Conservation (phyloP, 108 stramenopile genomes). For the Pinguiococcus pyrenoidosus region DNA sequence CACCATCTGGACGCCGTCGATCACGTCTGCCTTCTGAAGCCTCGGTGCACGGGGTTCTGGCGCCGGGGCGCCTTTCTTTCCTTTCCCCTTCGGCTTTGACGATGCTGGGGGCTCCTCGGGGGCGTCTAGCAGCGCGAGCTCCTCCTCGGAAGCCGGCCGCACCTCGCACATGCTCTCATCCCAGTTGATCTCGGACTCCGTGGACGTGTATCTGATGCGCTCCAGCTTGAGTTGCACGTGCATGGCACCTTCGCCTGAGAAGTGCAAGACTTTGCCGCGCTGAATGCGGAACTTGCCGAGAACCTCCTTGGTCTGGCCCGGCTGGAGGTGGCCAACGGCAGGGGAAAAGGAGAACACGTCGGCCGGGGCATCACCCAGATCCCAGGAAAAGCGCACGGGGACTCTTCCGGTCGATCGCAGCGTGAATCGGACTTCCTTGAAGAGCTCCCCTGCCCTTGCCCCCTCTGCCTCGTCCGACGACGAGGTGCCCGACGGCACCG, state of each 20-base stretch:
- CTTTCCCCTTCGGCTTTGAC: slow-evolving; percentile 14
- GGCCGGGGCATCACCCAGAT: background rate
- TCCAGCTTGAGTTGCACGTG: too few species aligned
- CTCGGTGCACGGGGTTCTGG: slow-evolving; percentile 12
- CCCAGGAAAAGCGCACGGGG: slow-evolving; percentile 22
- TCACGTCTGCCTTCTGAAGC: slow-evolving; percentile 6
- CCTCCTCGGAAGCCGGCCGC: slow-evolving; percentile 27
- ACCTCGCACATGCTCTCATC: slow-evolving; percentile 22
- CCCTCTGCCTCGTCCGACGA: background rate
- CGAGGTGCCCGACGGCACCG: background rate
- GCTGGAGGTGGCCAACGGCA: slow-evolving; percentile 25
- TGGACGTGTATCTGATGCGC: background rate
- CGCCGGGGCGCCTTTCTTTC: slow-evolving; percentile 25
- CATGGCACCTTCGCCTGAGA: background rate
- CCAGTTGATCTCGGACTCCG: slow-evolving; percentile 13
- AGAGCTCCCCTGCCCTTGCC: background rate
- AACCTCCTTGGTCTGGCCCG: slow-evolving; percentile 16
- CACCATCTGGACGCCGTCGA: slow-evolving; percentile 23
- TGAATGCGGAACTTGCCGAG: slow-evolving; percentile 14
- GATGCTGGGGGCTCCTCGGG: slow-evolving; percentile 1
- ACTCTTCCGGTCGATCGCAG: slow-evolving; percentile 5
- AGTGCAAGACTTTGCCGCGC: background rate
- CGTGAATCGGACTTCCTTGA: slow-evolving; percentile 12
- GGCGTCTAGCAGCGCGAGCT: slow-evolving; percentile 7
- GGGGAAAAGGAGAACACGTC: slow-evolving; percentile 23